These are phyloP conservation scores for Ustilago shanxiensis DNA, from an alignment of 1,284 basidiomycete species.

Conservation along the genomic window DNA sequence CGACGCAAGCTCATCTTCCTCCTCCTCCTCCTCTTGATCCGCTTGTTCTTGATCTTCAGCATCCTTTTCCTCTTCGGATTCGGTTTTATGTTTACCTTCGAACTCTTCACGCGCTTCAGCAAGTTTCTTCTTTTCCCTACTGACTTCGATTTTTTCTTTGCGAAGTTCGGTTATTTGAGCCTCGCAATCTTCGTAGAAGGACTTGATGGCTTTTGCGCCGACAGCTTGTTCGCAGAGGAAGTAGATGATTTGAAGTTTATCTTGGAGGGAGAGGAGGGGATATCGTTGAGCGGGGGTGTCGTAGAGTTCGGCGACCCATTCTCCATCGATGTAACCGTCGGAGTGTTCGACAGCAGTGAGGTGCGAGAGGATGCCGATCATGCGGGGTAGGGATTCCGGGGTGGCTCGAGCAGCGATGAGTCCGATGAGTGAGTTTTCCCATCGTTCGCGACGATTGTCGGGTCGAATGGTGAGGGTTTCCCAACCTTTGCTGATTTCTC, in stretches of 20 bases:
- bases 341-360: conserved; percentile 63
- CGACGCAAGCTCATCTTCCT: conserved; percentile 55
- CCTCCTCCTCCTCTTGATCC: conserved; percentile 26
- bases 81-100: conserved; percentile 69
- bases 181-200: conserved; percentile 90
- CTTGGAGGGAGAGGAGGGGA: conserved; percentile 78
- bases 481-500: conserved; percentile 56
- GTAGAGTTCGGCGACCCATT: conserved; percentile 63
- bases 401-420: conserved; percentile 61
- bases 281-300: conserved; percentile 74
- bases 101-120: conserved; percentile 81
- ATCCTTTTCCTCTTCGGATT: conserved; percentile 12
- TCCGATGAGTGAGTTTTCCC: conserved; percentile 61
- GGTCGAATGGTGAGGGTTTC: conserved; percentile 53
- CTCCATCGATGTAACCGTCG: conserved; percentile 55
- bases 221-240: conserved; percentile 91
- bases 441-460: conserved; percentile 61
- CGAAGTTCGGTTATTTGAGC: conserved; percentile 88
- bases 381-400: conserved; percentile 58
- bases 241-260: conserved; percentile 85
- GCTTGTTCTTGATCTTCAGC: conserved; percentile 10
- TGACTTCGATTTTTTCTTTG: conserved; percentile 95
- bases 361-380: conserved; percentile 64
- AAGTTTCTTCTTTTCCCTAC: conserved; percentile 84
- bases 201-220: conserved; percentile 86